Evolutionary conservation across 306 rosid species (phyloP).

Genomic region (Purshia tridentata): DNA sequence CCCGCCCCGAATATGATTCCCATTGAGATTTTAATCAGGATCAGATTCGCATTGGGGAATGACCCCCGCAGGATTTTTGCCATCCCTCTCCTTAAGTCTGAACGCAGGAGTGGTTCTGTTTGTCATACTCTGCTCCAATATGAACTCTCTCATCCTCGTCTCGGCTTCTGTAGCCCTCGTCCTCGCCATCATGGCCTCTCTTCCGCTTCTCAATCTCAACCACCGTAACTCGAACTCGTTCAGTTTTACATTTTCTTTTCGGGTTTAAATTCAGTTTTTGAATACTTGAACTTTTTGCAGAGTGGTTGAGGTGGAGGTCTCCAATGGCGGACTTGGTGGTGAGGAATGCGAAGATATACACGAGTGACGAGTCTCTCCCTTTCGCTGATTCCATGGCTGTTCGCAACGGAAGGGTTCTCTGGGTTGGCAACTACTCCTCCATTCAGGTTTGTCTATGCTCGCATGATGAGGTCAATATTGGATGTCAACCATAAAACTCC

Average conservation of each 20-base stretch:
- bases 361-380: slow-evolving; percentile 68
- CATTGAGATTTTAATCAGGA: no score
- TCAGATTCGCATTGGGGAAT: no score
- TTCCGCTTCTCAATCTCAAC: slow-evolving; percentile 26
- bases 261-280: background rate
- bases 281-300: slow-evolving; percentile 14
- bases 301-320: slow-evolving; percentile 29
- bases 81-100: no score
- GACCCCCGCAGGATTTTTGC: no score
- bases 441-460: slow-evolving; percentile 42
- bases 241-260: background rate
- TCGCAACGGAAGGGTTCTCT: slow-evolving; percentile 60
- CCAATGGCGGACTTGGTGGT: slow-evolving; percentile 56
- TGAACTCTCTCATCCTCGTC: slow-evolving; percentile 21
- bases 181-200: slow-evolving; percentile 32
- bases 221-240: slow-evolving; percentile 16
- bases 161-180: slow-evolving; percentile 37
- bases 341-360: slow-evolving; percentile 60
- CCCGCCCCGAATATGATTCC: no score
- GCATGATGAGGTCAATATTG: no score
- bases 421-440: slow-evolving; percentile 59
- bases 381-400: slow-evolving; percentile 79
- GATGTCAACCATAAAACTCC: no score
- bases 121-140: background rate
- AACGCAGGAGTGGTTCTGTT: no score